A percentile compares a stretch with the other conserved stretches of the same genome.
Conservation (phyloP, 2,329 filamentous ascomycete genomes). For the Eurotiales sp. region DNA sequence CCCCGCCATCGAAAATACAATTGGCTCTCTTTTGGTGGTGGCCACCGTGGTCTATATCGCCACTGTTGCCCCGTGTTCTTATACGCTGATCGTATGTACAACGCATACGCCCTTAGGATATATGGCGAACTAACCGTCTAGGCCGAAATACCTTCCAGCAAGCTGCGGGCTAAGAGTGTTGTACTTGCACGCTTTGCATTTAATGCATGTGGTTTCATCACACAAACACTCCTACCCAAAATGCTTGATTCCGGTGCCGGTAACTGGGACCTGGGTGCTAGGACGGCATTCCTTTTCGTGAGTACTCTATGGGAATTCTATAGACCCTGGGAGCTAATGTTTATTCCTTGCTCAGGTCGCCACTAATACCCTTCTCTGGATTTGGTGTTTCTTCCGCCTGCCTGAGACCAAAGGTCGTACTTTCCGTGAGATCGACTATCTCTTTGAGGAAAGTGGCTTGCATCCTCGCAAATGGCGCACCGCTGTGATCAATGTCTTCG, state of each 20-base stretch:
- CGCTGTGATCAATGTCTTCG: no score
- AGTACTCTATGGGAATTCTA: background rate
- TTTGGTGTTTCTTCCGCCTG: background rate
- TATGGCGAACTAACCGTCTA: no score
- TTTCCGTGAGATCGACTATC: background rate
- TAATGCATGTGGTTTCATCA: slow-evolving; percentile 77
- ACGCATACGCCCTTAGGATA: no score
- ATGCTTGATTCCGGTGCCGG: slow-evolving; percentile 77
- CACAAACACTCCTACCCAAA: slow-evolving; percentile 77
- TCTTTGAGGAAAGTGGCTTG: background rate
- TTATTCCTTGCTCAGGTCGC: slow-evolving; percentile 54
- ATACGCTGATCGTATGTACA: slow-evolving; percentile 64
- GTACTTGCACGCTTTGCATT: slow-evolving; percentile 77
- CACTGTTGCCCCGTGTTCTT: slow-evolving; percentile 83
- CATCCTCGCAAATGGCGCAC: no score
- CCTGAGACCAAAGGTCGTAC: background rate
- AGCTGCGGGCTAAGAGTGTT: slow-evolving; percentile 86
- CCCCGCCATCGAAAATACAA: slow-evolving; percentile 67
- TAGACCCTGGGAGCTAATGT: background rate
- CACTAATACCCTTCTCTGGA: slow-evolving; percentile 72
- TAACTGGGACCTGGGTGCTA: slow-evolving; percentile 79
- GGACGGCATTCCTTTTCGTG: slow-evolving; percentile 71
- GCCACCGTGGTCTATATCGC: slow-evolving; percentile 83
- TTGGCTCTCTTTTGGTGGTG: slow-evolving; percentile 75
- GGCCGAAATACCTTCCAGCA: slow-evolving; percentile 72